These are phyloP conservation scores for Starmera quercuum DNA, from an alignment of 805 yeast species.

Conservation along the genomic window DNA sequence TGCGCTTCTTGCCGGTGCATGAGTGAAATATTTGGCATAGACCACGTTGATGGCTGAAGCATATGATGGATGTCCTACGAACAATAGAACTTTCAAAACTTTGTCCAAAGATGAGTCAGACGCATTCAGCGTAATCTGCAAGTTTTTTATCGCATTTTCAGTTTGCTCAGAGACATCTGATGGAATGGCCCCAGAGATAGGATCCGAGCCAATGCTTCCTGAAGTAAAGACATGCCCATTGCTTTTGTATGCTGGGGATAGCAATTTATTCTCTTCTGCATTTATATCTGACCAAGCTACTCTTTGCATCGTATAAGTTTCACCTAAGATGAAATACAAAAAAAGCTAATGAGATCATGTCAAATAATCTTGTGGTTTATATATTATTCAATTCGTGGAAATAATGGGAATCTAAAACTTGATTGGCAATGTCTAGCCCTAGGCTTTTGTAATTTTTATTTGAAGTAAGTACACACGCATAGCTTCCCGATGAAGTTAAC, in stretches of 20 bases:
- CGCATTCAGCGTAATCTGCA: slow-evolving; percentile 32
- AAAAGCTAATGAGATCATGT: too few relatives aligned
- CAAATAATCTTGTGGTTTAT: too few relatives aligned
- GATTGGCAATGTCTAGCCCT: too few relatives aligned
- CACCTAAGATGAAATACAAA: too few relatives aligned
- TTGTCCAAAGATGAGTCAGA: slow-evolving; percentile 39
- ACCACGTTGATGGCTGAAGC: slow-evolving; percentile 36
- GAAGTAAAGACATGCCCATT: slow-evolving; percentile 40
- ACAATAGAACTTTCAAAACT: slow-evolving; percentile 42
- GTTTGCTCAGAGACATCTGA: slow-evolving; percentile 38
- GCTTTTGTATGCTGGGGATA: slow-evolving; percentile 35
- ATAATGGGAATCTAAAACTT: too few relatives aligned
- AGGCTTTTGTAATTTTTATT: too few relatives aligned
- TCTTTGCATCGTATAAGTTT: too few relatives aligned
- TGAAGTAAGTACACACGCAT: too few relatives aligned
- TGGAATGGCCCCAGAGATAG: slow-evolving; percentile 33
- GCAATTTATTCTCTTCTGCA: slow-evolving; percentile 19
- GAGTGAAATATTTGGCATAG: slow-evolving; percentile 37
- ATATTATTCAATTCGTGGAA: too few relatives aligned
- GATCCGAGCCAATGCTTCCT: slow-evolving; percentile 37
- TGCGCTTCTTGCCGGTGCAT: slow-evolving; percentile 47
- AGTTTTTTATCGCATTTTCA: slow-evolving; percentile 32
- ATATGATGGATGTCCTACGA: slow-evolving; percentile 36
- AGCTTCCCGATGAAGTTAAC: too few relatives aligned
- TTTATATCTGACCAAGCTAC: slow-evolving; percentile 30